Evolutionary conservation across 805 yeast species (phyloP), one percentile per base, ranked within the genome.

Genomic region (Yarrowia keelungensis): DNA sequence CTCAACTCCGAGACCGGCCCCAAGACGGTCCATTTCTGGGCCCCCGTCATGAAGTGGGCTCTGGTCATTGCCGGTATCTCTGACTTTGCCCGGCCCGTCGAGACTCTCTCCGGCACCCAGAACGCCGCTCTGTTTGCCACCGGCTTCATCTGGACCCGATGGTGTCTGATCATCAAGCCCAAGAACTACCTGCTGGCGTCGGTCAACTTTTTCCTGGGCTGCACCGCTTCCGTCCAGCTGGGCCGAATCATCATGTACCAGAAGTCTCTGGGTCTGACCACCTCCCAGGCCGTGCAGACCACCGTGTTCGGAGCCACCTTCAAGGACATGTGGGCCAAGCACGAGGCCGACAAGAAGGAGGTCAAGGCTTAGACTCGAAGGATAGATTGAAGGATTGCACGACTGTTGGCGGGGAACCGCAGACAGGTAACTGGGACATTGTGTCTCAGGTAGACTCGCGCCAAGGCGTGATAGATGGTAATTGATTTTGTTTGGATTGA

Each of bases 1-100:
- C 77, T 91, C 77, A 86, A 88, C 74, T 88, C 97, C 16, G 96
- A 90, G 77, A 91, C 99, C 19, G 99, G 99, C 41, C 99, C 99
- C 49, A 88, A 81, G 77, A 94, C 99, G n/a, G 93, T 95, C 69
- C 99, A 94, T 77, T 94, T 94, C 80, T 94, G 99, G 99, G 96
- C 86, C 79, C 75, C 77, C 26, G 73, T 75, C 64, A 73, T 75
- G 71, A 74, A 89, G 81, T 94, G 99, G 99, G 84, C 90, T 15
- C 83, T 94, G 71, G 98, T 95, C 38, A 74, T 92, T 73, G 99
- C 99, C 15, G 98, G 99, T 69, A 83, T 91, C 71, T 88, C 84
- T 75, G 99, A 94, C 79, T 81, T 89, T 71, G 83, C 86, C 71
- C 88, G 98, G 81, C 98, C 99, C 1, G 97, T 92, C 47, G 97